phyloP scores from a whole-genome alignment of 305 asterid genomes.

The Striga hermonthica region DNA sequence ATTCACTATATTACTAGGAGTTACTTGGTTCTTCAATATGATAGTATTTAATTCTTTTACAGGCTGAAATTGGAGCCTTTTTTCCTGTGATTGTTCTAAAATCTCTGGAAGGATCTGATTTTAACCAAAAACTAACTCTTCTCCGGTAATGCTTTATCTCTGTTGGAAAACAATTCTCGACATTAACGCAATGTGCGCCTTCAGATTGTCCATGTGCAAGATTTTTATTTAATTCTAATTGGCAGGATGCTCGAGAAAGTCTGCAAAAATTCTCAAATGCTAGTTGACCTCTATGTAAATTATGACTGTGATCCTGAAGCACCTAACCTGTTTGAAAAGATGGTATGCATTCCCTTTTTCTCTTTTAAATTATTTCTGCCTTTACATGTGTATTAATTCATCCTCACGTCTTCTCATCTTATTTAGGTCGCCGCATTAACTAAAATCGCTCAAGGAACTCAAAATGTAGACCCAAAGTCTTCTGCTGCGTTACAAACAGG shows the following conservation, averaged over 20 bases:
- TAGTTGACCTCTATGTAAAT: constrained; percentile 86
- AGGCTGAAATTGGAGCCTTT: constrained; percentile 90
- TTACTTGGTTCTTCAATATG: constrained; percentile 31
- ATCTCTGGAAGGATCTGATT: constrained; percentile 88
- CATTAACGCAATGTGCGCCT: constrained; percentile 18
- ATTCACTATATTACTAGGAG: constrained; percentile 15
- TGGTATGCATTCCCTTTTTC: constrained; percentile 47
- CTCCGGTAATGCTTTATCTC: constrained; percentile 60
- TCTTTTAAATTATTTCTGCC: constrained; percentile 28
- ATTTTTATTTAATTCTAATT: constrained; percentile 17
- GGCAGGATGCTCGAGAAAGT: constrained; percentile 92
- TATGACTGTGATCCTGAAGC: constrained; percentile 97
- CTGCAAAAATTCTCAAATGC: constrained; percentile 92
- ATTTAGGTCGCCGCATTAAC: constrained; percentile 77
- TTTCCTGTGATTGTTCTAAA: constrained; percentile 78
- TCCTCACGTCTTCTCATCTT: constrained; percentile 34
- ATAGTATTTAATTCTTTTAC: constrained; percentile 32
- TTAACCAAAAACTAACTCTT: constrained; percentile 61
- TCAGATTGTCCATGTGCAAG: constrained; percentile 19
- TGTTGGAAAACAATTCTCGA: constrained; percentile 22
- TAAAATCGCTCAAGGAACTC: constrained; percentile 92
- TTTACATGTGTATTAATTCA: constrained; percentile 29
- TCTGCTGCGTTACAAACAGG: constrained; percentile 65
- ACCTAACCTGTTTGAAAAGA: constrained; percentile 85
- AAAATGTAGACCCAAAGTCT: constrained; percentile 79